A percentile compares a stretch with the other conserved stretches of the same genome.
These are phyloP conservation scores for Yamadazyma siamensis DNA, from an alignment of 1,139 yeast genomes.

Conservation along the genomic window DNA sequence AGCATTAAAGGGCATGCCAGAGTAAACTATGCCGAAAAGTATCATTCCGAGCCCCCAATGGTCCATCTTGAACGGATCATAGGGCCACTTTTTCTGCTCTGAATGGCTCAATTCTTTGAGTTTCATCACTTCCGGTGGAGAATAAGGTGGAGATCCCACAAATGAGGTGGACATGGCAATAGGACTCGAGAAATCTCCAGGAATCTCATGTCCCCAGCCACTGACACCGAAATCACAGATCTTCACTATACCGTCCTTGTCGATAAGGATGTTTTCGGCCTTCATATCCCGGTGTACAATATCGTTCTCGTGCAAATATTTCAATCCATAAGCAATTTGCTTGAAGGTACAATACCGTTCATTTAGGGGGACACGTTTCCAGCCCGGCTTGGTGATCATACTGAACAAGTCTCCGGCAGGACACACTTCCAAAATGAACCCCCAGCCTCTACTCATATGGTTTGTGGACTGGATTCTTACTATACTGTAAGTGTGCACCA, in stretches of 20 bases:
- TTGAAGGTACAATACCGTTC: slow-evolving; percentile 65
- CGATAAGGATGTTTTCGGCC: slow-evolving; percentile 60
- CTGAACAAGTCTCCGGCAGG: slow-evolving; percentile 52
- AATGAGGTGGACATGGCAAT: slow-evolving; percentile 43
- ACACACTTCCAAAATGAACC: slow-evolving; percentile 66
- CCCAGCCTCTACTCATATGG: slow-evolving; percentile 68
- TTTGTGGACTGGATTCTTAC: slow-evolving; percentile 57
- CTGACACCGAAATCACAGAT: slow-evolving; percentile 78
- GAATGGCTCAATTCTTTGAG: slow-evolving; percentile 37
- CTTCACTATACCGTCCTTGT: slow-evolving; percentile 58
- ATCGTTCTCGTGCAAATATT: slow-evolving; percentile 53
- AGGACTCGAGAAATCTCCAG: slow-evolving; percentile 49
- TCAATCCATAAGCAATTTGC: slow-evolving; percentile 51
- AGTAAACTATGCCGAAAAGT: slow-evolving; percentile 57
- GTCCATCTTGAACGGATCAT: slow-evolving; percentile 69
- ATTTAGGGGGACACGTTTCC: slow-evolving; percentile 40
- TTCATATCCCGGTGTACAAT: slow-evolving; percentile 65
- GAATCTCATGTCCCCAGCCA: slow-evolving; percentile 57
- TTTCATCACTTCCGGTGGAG: slow-evolving; percentile 72
- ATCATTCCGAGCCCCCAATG: slow-evolving; percentile 71
- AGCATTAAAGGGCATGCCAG: slow-evolving; percentile 57
- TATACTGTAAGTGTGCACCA: slow-evolving; percentile 53
- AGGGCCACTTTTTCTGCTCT: slow-evolving; percentile 43
- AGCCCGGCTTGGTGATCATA: slow-evolving; percentile 41
- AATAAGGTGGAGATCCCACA: slow-evolving; percentile 79